These are phyloP conservation scores for Anastatica hierochuntica DNA, from an alignment of 345 rosid species.

Conservation along the genomic window DNA sequence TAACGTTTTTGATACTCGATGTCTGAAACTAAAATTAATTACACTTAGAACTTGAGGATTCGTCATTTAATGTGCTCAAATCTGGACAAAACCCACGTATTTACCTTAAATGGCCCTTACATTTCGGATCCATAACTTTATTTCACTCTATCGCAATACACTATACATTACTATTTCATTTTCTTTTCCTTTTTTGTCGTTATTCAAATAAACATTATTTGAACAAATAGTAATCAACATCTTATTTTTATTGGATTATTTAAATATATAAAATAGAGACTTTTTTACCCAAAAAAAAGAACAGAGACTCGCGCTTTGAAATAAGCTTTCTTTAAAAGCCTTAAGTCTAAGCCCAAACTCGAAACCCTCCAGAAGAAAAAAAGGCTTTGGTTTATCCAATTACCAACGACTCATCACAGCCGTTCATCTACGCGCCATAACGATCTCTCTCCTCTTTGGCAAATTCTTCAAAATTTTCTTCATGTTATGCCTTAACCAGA, in stretches of 20 bases:
- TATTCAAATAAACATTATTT: neutral
- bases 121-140: neutral
- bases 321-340: no score
- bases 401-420: no score
- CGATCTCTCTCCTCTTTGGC: neutral
- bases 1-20: neutral
- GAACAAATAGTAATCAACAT: no score
- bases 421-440: neutral
- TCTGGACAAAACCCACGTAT: slow-evolving; percentile 9
- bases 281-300: no score
- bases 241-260: neutral
- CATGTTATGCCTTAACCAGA: neutral
- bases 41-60: neutral
- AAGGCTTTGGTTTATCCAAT: no score
- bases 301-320: no score
- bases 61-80: slow-evolving; percentile 12
- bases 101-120: neutral
- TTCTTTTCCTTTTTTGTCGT: neutral
- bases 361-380: no score
- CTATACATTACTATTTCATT: neutral
- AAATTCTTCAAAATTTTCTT: neutral
- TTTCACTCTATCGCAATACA: neutral
- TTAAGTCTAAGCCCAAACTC: no score
- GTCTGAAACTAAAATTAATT: slow-evolving; percentile 10
- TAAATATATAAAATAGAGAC: neutral